Conservation (phyloP, 2,329 filamentous ascomycete genomes). For the Cladophialophora exuberans region DNA sequence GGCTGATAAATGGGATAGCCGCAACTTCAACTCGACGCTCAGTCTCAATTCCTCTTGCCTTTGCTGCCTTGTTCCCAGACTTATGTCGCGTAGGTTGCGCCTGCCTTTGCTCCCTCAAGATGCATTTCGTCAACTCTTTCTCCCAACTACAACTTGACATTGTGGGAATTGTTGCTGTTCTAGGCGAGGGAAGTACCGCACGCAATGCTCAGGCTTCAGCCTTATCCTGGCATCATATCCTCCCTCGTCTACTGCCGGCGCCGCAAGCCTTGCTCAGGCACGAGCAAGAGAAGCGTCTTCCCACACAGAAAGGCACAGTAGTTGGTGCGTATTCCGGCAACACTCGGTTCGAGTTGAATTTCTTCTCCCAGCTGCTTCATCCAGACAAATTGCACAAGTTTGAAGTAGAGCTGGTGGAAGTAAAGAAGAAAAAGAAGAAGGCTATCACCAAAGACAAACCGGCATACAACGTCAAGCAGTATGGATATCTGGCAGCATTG, state of each 20-base stretch:
- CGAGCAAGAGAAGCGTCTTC: slow-evolving; percentile 58
- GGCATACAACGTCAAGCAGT: not conserved
- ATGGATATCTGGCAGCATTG: not conserved
- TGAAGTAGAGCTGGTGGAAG: slow-evolving; percentile 45
- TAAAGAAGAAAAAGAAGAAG: slow-evolving; percentile 34
- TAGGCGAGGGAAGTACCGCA: slow-evolving; percentile 63
- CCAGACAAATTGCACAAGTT: slow-evolving; percentile 43
- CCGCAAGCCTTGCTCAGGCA: slow-evolving; percentile 64
- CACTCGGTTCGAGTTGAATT: slow-evolving; percentile 59
- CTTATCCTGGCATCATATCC: slow-evolving; percentile 58
- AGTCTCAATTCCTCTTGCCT: too few species aligned
- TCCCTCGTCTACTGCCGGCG: slow-evolving; percentile 64
- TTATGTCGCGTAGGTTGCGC: too few species aligned
- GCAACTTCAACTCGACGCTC: too few species aligned
- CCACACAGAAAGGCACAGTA: slow-evolving; percentile 58
- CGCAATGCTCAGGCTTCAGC: slow-evolving; percentile 63
- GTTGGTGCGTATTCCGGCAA: slow-evolving; percentile 63
- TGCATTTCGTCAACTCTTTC: too few species aligned
- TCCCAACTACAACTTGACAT: too few species aligned
- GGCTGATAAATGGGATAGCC: too few species aligned
- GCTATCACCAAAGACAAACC: not conserved
- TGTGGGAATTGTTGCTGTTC: slow-evolving; percentile 66
- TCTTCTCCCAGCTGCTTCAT: slow-evolving; percentile 65
- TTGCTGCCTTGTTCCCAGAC: too few species aligned
- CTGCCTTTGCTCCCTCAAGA: too few species aligned